Percentiles rank a stretch among this genome's conserved stretches.
These are phyloP conservation scores for Paecilomyces sp. DNA, from an alignment of 2,329 filamentous ascomycete species.

Conservation along the genomic window DNA sequence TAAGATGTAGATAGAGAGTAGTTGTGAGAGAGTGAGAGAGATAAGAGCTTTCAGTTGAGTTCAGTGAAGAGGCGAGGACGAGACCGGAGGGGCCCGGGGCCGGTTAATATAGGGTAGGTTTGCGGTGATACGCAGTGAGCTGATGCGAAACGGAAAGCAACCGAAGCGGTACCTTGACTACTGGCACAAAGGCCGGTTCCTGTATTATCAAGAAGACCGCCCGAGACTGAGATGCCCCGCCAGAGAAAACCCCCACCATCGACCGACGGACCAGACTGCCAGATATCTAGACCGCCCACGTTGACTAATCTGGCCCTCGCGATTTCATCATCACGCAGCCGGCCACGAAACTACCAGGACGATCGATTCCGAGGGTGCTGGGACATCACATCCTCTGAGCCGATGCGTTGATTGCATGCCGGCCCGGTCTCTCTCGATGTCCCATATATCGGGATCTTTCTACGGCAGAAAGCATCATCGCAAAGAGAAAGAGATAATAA, in stretches of 20 bases:
- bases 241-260: background rate
- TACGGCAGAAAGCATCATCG: no score
- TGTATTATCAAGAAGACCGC: constrained; percentile 29
- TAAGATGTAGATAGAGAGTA: constrained; percentile 2
- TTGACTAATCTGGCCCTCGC: constrained; percentile 12
- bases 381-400: no score
- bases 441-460: no score
- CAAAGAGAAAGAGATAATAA: no score
- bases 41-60: constrained; percentile 4
- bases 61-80: constrained; percentile 5
- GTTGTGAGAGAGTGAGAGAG: constrained; percentile 5
- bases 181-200: background rate
- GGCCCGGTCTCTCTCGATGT: no score
- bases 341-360: no score
- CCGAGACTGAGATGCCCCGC: constrained; percentile 22
- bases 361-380: no score
- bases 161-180: constrained; percentile 27
- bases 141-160: constrained; percentile 30
- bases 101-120: constrained; percentile 13
- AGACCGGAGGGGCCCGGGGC: constrained; percentile 9
- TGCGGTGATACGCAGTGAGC: constrained; percentile 15
- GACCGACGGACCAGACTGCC: background rate
- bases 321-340: background rate
- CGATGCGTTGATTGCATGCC: no score
- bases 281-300: constrained; percentile 10